These are phyloP conservation scores for Cutaneotrichosporon sp. DNA, from an alignment of 1,284 basidiomycete genomes.

Conservation along the genomic window DNA sequence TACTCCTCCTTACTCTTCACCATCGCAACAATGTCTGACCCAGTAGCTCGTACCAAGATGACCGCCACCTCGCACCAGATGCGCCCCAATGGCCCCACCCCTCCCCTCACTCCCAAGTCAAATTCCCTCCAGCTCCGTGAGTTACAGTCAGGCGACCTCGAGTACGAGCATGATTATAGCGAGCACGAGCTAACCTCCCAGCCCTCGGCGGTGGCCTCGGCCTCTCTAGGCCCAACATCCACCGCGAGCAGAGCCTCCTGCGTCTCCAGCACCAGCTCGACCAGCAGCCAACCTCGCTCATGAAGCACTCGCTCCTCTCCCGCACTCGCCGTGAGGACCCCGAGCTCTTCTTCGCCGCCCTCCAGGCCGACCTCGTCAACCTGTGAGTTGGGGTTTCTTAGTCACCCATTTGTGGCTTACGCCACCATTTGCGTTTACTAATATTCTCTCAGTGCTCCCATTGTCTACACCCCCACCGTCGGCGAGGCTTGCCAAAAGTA, in stretches of 20 bases:
- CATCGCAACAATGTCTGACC: constrained; percentile 1
- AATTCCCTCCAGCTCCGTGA: constrained; percentile 23
- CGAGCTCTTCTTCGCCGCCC: constrained; percentile 45
- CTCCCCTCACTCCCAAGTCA: constrained; percentile 27
- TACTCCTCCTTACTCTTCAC: neutral
- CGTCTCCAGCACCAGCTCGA: constrained; percentile 45
- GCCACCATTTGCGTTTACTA: neutral
- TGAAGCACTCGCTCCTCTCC: constrained; percentile 48
- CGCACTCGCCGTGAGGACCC: constrained; percentile 43
- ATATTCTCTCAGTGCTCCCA: constrained; percentile 56
- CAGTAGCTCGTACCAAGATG: constrained; percentile 13
- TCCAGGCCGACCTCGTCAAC: constrained; percentile 43
- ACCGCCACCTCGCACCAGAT: constrained; percentile 15
- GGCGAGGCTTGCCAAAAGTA: constrained; percentile 87
- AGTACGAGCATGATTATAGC: neutral
- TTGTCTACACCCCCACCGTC: constrained; percentile 90
- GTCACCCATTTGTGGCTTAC: neutral
- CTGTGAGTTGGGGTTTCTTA: constrained; percentile 34
- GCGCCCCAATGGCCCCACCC: constrained; percentile 16
- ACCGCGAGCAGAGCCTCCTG: constrained; percentile 41
- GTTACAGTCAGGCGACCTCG: constrained; percentile 4
- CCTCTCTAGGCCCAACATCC: constrained; percentile 15
- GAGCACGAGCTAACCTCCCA: neutral
- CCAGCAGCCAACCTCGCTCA: constrained; percentile 40
- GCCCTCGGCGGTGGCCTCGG: constrained; percentile 18